A percentile compares a stretch with the other conserved stretches of the same genome.
phyloP scores from a whole-genome alignment of 176 grass and related monocot genomes.

The Triticum timopheevii region DNA sequence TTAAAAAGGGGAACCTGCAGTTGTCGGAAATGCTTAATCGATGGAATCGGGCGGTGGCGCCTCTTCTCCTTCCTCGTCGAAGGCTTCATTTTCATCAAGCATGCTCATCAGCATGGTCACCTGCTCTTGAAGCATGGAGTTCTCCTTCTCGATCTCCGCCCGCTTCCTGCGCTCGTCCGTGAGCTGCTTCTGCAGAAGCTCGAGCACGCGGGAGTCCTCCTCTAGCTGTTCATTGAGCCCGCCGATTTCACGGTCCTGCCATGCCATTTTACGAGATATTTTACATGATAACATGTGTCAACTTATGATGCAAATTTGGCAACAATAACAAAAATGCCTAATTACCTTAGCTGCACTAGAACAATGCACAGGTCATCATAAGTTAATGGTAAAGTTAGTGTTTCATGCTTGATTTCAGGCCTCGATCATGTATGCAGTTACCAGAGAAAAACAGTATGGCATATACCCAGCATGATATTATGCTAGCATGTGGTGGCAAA shows the following conservation, averaged over 20 bases:
- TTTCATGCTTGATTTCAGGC: background rate
- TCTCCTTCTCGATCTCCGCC: slow-evolving; percentile 79
- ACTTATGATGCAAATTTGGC: background rate
- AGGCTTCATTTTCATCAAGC: slow-evolving; percentile 56
- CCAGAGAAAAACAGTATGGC: slow-evolving; percentile 3
- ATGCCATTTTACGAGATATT: slow-evolving; percentile 1
- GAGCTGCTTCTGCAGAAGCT: slow-evolving; percentile 85
- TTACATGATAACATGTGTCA: background rate
- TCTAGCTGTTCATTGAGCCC: slow-evolving; percentile 90
- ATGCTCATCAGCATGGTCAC: slow-evolving; percentile 83
- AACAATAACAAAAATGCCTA: background rate
- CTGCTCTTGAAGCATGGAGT: slow-evolving; percentile 78
- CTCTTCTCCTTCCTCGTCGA: slow-evolving; percentile 61
- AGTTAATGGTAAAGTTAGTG: background rate
- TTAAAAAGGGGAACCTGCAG: background rate
- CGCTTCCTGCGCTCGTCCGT: slow-evolving; percentile 77
- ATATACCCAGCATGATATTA: background rate
- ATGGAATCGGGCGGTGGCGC: slow-evolving; percentile 32
- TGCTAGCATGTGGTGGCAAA: slow-evolving; percentile 10
- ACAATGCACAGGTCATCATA: background rate
- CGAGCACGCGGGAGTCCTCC: slow-evolving; percentile 78
- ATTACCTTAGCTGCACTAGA: slow-evolving; percentile 2
- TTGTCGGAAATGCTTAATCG: slow-evolving; percentile 4
- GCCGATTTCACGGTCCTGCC: slow-evolving; percentile 90
- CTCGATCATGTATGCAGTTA: background rate